A percentile compares a stretch with the other conserved stretches of the same genome.
phyloP scores from a whole-genome alignment of 768 basidiomycete species.

The Suillus alpinus region DNA sequence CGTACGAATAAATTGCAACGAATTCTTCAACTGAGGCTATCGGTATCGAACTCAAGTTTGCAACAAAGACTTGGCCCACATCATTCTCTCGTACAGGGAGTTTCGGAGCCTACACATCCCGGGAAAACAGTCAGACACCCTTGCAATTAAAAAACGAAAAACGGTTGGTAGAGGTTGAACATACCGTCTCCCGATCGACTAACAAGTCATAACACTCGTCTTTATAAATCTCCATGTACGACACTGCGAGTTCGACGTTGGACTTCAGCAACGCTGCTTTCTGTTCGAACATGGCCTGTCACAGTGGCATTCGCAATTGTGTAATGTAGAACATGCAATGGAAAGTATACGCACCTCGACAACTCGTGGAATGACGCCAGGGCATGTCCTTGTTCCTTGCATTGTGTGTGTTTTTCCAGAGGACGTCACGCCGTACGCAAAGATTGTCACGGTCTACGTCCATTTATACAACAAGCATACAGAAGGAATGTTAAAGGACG shows the following conservation, averaged over 20 bases:
- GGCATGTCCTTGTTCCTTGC: slow-evolving; percentile 72
- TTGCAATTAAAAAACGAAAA: not conserved
- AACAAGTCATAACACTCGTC: slow-evolving; percentile 90
- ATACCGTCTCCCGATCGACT: slow-evolving; percentile 64
- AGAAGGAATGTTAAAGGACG: slow-evolving; percentile 23
- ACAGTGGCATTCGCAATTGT: not conserved
- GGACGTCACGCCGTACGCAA: slow-evolving; percentile 89
- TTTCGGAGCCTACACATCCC: slow-evolving; percentile 42
- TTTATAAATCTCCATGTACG: slow-evolving; percentile 90
- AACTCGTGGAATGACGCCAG: slow-evolving; percentile 84
- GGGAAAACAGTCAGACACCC: not conserved
- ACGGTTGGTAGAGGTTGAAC: slow-evolving; percentile 18
- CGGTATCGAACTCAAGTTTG: slow-evolving; percentile 42
- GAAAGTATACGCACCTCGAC: slow-evolving; percentile 52
- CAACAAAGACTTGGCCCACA: slow-evolving; percentile 51
- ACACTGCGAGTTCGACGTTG: slow-evolving; percentile 50
- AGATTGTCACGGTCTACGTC: slow-evolving; percentile 75
- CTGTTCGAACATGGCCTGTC: slow-evolving; percentile 57
- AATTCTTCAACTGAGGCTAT: slow-evolving; percentile 48
- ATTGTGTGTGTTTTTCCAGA: slow-evolving; percentile 93
- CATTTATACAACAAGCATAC: not conserved
- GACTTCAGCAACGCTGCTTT: slow-evolving; percentile 38
- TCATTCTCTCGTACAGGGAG: slow-evolving; percentile 55
- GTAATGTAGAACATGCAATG: not conserved
- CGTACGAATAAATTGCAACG: slow-evolving; percentile 43